Percentiles rank a stretch among this genome's conserved stretches.
Conservation (phyloP, 768 basidiomycete species). For the Boletus barrowsii region DNA sequence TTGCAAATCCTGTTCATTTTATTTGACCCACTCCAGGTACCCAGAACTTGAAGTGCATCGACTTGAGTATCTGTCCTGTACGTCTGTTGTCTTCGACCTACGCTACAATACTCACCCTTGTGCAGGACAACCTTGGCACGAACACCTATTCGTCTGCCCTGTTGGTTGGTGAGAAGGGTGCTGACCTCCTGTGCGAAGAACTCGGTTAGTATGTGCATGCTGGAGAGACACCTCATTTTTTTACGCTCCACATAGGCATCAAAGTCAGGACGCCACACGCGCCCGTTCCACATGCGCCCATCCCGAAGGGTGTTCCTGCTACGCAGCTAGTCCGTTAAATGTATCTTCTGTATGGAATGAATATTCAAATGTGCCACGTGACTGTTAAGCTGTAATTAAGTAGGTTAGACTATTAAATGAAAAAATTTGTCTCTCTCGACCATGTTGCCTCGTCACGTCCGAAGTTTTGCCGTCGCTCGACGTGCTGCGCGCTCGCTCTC, state of each 20-base stretch:
- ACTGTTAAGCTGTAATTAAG: background rate
- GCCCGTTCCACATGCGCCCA: constrained; percentile 65
- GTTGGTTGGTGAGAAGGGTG: constrained; percentile 68
- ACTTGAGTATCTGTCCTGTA: constrained; percentile 71
- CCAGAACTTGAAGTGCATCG: constrained; percentile 62
- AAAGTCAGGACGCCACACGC: constrained; percentile 63
- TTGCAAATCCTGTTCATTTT: no score
- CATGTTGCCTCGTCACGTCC: constrained; percentile 51
- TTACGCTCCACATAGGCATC: constrained; percentile 39
- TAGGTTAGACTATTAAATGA: background rate
- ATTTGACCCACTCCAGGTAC: constrained; percentile 37
- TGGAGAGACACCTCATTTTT: no score
- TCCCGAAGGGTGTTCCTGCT: constrained; percentile 48
- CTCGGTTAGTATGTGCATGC: constrained; percentile 42
- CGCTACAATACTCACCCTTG: background rate
- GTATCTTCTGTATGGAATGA: no score
- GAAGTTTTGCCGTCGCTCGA: constrained; percentile 33
- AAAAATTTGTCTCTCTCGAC: constrained; percentile 7
- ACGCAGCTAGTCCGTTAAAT: constrained; percentile 36
- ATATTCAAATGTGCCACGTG: no score
- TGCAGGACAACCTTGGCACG: constrained; percentile 66
- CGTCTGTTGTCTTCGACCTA: constrained; percentile 16
- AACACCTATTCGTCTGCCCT: constrained; percentile 73
- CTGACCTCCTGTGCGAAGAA: constrained; percentile 57
- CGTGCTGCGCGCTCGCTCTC: constrained; percentile 24